Percentiles rank a stretch among this genome's conserved stretches.
Evolutionary conservation across 331 rosid species (phyloP).

Genomic region (Erythrophleum ivorense): DNA sequence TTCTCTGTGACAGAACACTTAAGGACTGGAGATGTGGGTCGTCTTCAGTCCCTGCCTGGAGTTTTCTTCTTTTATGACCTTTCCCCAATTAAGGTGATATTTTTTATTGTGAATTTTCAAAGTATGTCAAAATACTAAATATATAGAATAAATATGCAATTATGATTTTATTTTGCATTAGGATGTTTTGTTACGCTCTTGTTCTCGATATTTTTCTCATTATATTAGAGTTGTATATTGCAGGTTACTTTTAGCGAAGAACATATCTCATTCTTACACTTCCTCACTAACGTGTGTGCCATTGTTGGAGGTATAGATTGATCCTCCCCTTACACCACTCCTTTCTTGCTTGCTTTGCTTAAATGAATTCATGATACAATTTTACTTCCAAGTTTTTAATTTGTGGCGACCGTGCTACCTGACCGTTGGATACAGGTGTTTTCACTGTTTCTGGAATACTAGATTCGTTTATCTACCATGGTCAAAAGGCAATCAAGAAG

Average conservation of each 20-base stretch:
- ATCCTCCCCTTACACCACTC: slow-evolving; percentile 16
- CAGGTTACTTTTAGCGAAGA: slow-evolving; percentile 92
- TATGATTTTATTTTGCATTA: slow-evolving; percentile 6
- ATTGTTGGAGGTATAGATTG: slow-evolving; percentile 87
- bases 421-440: slow-evolving; percentile 64
- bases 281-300: slow-evolving; percentile 95
- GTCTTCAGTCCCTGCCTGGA: slow-evolving; percentile 73
- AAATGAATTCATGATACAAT: slow-evolving; percentile 14
- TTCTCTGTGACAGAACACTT: slow-evolving; percentile 80
- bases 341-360: slow-evolving; percentile 11
- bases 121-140: slow-evolving; percentile 16
- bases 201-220: neutral
- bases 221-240: slow-evolving; percentile 37
- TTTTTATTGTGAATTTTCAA: neutral
- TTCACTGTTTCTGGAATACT: slow-evolving; percentile 95
- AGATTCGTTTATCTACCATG: slow-evolving; percentile 96
- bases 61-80: slow-evolving; percentile 82
- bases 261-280: slow-evolving; percentile 89
- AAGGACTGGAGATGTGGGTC: slow-evolving; percentile 61
- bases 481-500: slow-evolving; percentile 95
- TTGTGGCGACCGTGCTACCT: neutral
- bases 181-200: neutral
- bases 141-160: slow-evolving; percentile 21
- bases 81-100: slow-evolving; percentile 76
- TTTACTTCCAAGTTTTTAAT: neutral